These are phyloP conservation scores for Volvox carteri DNA, from an alignment of 163 green algal species.

Conservation along the genomic window DNA sequence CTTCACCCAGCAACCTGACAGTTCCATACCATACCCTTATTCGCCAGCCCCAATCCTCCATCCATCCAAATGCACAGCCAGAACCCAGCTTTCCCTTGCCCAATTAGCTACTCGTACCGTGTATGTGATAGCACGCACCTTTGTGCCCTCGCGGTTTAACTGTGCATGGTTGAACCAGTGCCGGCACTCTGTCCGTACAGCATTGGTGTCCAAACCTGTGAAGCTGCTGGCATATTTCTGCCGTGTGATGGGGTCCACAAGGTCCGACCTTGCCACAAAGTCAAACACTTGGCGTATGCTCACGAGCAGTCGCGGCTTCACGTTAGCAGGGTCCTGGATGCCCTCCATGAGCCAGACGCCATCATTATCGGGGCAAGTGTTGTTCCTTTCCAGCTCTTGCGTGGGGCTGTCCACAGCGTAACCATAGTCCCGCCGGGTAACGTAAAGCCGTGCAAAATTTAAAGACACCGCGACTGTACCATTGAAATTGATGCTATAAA, in stretches of 20 bases:
- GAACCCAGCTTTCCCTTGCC: too few relatives aligned
- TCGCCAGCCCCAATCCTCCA: too few relatives aligned
- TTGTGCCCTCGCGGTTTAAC: background rate
- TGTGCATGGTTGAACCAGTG: background rate
- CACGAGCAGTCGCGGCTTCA: conserved; percentile 17
- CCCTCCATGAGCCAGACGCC: conserved; percentile 7
- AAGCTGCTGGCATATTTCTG: background rate
- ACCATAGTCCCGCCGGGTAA: background rate
- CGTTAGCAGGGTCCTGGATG: background rate
- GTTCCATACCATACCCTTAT: too few relatives aligned
- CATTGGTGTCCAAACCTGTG: background rate
- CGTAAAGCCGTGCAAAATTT: conserved; percentile 10
- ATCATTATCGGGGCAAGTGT: conserved; percentile 1
- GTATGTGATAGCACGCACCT: too few relatives aligned
- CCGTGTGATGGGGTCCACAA: background rate
- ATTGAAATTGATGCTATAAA: background rate
- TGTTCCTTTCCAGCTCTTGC: background rate
- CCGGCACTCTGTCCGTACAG: background rate
- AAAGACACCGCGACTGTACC: background rate
- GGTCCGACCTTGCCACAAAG: background rate
- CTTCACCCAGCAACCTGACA: too few relatives aligned
- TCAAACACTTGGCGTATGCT: conserved; percentile 1
- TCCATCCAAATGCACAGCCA: too few relatives aligned
- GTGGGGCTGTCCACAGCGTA: background rate
- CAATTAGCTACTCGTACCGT: too few relatives aligned